A percentile compares a stretch with the other conserved stretches of the same genome.
Conservation (phyloP, 2,329 filamentous ascomycete genomes). For the Pseudogymnoascus sp. region DNA sequence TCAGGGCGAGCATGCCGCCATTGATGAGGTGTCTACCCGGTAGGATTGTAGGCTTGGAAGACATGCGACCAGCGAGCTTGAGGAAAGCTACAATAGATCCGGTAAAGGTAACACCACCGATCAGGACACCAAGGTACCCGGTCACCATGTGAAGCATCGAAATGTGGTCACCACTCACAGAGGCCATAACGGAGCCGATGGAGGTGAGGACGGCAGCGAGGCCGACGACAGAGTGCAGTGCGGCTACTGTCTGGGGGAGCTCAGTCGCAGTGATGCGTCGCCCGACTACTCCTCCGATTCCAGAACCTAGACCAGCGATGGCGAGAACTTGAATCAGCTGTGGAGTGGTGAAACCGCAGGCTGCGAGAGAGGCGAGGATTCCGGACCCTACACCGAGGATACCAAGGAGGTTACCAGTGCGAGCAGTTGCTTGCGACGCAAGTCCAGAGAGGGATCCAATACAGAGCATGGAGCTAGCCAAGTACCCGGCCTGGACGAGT, state of each 20-base stretch:
- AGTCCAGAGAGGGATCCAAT: conserved; percentile 75
- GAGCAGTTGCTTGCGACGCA: conserved; percentile 72
- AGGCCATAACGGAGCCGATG: conserved; percentile 75
- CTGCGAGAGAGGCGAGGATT: conserved; percentile 72
- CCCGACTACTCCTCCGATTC: conserved; percentile 61
- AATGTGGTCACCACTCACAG: conserved; percentile 50
- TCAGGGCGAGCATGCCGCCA: conserved; percentile 62
- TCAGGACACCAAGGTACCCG: conserved; percentile 77
- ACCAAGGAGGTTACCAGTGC: conserved; percentile 77
- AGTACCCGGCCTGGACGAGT: conserved; percentile 78
- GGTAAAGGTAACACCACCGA: conserved; percentile 83
- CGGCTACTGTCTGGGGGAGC: conserved; percentile 81
- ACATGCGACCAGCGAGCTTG: conserved; percentile 77
- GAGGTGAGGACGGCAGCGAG: conserved; percentile 82
- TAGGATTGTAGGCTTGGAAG: conserved; percentile 64
- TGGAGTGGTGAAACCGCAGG: conserved; percentile 71
- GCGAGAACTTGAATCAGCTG: conserved; percentile 72
- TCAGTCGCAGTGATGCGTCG: conserved; percentile 82
- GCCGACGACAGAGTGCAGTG: conserved; percentile 82
- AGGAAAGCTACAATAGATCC: conserved; percentile 84
- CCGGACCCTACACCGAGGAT: conserved; percentile 79
- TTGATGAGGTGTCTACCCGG: conserved; percentile 73
- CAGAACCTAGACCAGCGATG: conserved; percentile 58
- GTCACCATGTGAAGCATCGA: conserved; percentile 77
- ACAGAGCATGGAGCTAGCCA: conserved; percentile 76